These are phyloP conservation scores for Diversispora eburnea DNA, from an alignment of 192 early-diverging fungal species.

Conservation along the genomic window DNA sequence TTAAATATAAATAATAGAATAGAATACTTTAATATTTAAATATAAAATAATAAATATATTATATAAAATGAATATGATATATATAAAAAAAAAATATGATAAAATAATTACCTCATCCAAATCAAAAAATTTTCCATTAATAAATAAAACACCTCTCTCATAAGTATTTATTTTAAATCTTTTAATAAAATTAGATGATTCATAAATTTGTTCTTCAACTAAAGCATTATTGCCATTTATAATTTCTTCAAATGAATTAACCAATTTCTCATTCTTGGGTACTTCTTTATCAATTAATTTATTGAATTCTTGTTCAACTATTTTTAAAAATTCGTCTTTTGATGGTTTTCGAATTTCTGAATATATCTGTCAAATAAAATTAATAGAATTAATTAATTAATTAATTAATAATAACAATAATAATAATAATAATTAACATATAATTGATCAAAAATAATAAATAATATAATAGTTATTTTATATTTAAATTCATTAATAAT, in stretches of 20 bases:
- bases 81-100: not conserved
- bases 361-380: not conserved
- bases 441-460: no score
- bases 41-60: constrained; percentile 20
- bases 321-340: not conserved
- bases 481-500: not conserved
- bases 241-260: constrained; percentile 10
- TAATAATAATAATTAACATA: no score
- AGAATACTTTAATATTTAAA: not conserved
- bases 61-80: no score
- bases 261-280: not conserved
- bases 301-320: not conserved
- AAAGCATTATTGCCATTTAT: not conserved
- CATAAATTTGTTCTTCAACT: constrained; percentile 9
- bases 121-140: constrained; percentile 75
- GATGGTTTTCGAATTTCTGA: not conserved
- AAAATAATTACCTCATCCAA: constrained; percentile 48
- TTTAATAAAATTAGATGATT: not conserved
- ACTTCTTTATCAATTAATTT: not conserved
- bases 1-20: not conserved
- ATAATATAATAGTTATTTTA: not conserved
- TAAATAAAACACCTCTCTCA: constrained; percentile 57
- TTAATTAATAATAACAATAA: not conserved
- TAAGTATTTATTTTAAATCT: constrained; percentile 17
- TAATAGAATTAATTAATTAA: no score